phyloP scores from a whole-genome alignment of 208 protist species.

The Porcisia hertigi region DNA sequence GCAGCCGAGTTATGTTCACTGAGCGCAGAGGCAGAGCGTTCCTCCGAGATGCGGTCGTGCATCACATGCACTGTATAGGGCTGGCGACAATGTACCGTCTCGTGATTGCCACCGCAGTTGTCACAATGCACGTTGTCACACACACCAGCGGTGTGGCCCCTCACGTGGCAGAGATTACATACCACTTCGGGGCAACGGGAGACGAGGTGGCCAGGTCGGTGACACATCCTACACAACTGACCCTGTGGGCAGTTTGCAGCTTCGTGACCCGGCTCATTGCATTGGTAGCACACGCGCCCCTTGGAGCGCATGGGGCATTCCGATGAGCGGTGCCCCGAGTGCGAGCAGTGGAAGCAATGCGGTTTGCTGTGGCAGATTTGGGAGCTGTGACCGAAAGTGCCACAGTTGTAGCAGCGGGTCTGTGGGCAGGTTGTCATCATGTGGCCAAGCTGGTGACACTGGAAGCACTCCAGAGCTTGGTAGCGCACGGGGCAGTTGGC shows the following conservation, averaged over 20 bases:
- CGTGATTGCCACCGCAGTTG: slow-evolving; percentile 50
- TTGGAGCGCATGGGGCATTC: slow-evolving; percentile 77
- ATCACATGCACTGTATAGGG: slow-evolving; percentile 9
- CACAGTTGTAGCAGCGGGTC: slow-evolving; percentile 90
- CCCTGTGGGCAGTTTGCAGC: slow-evolving; percentile 76
- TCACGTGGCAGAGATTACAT: slow-evolving; percentile 75
- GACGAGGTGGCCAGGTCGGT: slow-evolving; percentile 70
- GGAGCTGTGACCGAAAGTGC: slow-evolving; percentile 82
- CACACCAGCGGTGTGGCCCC: slow-evolving; percentile 75
- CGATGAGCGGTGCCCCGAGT: slow-evolving; percentile 71
- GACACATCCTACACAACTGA: slow-evolving; percentile 81
- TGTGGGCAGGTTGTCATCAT: slow-evolving; percentile 80
- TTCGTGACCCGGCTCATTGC: slow-evolving; percentile 87
- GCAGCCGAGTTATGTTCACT: not conserved
- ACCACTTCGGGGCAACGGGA: slow-evolving; percentile 73
- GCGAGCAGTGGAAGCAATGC: slow-evolving; percentile 88
- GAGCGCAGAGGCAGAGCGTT: slow-evolving; percentile 5
- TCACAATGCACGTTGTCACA: slow-evolving; percentile 53
- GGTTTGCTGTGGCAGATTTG: slow-evolving; percentile 82
- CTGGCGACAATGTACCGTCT: slow-evolving; percentile 38
- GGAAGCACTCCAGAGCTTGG: slow-evolving; percentile 77
- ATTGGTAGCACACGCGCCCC: slow-evolving; percentile 87
- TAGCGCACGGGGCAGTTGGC: slow-evolving; percentile 64
- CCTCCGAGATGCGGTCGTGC: slow-evolving; percentile 28
- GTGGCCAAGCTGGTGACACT: slow-evolving; percentile 85